phyloP scores from a whole-genome alignment of 2,329 filamentous ascomycete species.

The Colletotrichum horii region DNA sequence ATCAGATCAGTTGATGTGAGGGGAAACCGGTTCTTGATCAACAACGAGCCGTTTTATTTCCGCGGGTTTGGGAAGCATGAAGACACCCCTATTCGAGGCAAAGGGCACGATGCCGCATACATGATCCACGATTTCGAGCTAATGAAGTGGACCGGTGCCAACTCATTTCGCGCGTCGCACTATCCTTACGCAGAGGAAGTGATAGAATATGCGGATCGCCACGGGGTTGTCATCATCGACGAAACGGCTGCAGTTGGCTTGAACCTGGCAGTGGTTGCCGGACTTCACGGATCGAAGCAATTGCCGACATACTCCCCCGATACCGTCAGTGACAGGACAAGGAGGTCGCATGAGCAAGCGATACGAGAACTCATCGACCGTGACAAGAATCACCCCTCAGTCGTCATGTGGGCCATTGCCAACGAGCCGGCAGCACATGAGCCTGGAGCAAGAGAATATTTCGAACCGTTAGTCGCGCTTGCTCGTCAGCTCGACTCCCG shows the following conservation, averaged over 20 bases:
- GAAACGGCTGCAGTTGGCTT: conserved; percentile 32
- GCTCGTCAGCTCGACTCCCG: conserved; percentile 26
- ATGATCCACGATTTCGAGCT: conserved; percentile 35
- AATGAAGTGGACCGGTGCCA: conserved; percentile 32
- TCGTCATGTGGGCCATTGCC: conserved; percentile 29
- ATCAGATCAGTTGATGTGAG: conserved; percentile 25
- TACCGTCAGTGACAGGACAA: conserved; percentile 18
- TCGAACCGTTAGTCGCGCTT: conserved; percentile 27
- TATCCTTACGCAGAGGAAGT: conserved; percentile 34
- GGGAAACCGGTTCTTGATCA: conserved; percentile 29
- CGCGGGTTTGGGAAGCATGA: conserved; percentile 34
- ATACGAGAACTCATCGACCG: conserved; percentile 27
- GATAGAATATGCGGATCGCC: conserved; percentile 30
- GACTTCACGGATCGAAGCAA: background rate
- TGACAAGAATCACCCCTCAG: conserved; percentile 30
- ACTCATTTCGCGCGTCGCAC: conserved; percentile 34
- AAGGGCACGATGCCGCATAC: conserved; percentile 32
- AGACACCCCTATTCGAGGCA: conserved; percentile 29
- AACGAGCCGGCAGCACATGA: conserved; percentile 28
- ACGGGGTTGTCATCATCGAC: conserved; percentile 32
- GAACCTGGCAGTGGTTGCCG: conserved; percentile 24
- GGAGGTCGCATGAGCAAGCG: conserved; percentile 23
- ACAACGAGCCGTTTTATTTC: conserved; percentile 32
- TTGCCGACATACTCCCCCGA: conserved; percentile 23
- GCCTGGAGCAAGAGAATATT: conserved; percentile 26